Conservation (phyloP, 2,329 filamentous ascomycete genomes). For the Nemania sp. region DNA sequence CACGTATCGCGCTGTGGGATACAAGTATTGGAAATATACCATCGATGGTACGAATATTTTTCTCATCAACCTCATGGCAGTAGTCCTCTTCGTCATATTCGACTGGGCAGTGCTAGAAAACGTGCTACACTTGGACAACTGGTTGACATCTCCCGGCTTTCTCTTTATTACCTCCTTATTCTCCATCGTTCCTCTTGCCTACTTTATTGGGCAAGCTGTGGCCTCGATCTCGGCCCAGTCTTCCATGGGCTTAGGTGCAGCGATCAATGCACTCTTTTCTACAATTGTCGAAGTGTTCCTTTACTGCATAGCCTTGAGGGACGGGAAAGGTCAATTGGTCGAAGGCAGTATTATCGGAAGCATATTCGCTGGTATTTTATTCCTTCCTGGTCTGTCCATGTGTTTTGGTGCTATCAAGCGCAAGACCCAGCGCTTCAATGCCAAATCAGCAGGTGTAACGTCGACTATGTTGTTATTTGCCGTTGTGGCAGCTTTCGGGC, state of each 20-base stretch:
- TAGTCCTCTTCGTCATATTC: constrained; percentile 93
- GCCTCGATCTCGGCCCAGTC: constrained; percentile 98
- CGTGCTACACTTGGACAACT: constrained; percentile 68
- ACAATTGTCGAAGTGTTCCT: constrained; percentile 97
- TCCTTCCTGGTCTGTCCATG: constrained; percentile 95
- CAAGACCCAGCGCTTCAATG: constrained; percentile 98
- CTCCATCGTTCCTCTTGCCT: constrained; percentile 94
- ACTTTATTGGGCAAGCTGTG: constrained; percentile 98
- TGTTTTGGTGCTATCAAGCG: constrained; percentile 97
- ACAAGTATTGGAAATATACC: constrained; percentile 99
- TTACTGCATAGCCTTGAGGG: constrained; percentile 89
- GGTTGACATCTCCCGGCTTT: constrained; percentile 80
- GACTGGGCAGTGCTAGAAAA: constrained; percentile 83
- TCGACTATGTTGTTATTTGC: constrained; percentile 98
- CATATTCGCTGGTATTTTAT: constrained; percentile 94
- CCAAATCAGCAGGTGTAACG: constrained; percentile 91
- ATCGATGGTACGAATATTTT: constrained; percentile 99
- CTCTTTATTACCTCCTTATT: constrained; percentile 82
- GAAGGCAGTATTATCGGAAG: constrained; percentile 97
- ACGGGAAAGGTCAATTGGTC: constrained; percentile 90
- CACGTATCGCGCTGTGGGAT: constrained; percentile 92
- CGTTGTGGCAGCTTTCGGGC: constrained; percentile 91
- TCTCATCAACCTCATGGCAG: constrained; percentile 91
- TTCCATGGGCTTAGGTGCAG: constrained; percentile 95
- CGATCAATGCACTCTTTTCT: constrained; percentile 97